A percentile compares a stretch with the other conserved stretches of the same genome.
phyloP scores from a whole-genome alignment of 1,284 basidiomycete species.

The Austroboletus olivaceoglutinosus region DNA sequence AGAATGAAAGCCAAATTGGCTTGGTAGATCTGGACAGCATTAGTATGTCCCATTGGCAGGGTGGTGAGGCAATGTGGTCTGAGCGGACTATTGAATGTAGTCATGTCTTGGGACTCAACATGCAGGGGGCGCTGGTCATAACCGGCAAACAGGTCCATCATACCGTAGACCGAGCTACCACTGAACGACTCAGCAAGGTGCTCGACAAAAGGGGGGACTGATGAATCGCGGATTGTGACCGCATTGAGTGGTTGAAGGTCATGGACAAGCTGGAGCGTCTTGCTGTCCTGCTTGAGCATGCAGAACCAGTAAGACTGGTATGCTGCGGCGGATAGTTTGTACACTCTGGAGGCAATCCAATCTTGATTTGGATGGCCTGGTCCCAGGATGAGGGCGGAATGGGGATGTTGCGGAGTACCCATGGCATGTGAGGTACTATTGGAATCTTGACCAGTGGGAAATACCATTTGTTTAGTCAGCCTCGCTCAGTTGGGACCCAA shows the following conservation, averaged over 20 bases:
- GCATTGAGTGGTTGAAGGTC: conserved; percentile 30
- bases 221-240: conserved; percentile 24
- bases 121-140: no score
- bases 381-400: conserved; percentile 7
- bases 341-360: conserved; percentile 27
- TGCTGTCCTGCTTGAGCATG: conserved; percentile 34
- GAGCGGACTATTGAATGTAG: no score
- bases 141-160: conserved; percentile 13
- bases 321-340: conserved; percentile 32
- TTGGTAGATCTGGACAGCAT: no score
- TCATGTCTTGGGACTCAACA: no score
- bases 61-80: no score
- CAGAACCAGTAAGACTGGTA: conserved; percentile 44
- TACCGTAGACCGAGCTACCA: conserved; percentile 3
- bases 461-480: conserved; percentile 13
- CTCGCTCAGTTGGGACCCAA: conserved; percentile 18
- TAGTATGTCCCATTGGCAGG: no score
- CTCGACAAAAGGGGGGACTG: no score
- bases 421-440: conserved; percentile 13
- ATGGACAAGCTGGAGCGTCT: conserved; percentile 21
- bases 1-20: no score
- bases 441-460: conserved; percentile 20
- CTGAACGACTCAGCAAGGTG: conserved; percentile 12
- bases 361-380: conserved; percentile 16
- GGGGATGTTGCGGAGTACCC: conserved; percentile 19